Base-by-base conservation (phyloP, 2,329 filamentous ascomycete species). In the Didymella sp. region DNA sequence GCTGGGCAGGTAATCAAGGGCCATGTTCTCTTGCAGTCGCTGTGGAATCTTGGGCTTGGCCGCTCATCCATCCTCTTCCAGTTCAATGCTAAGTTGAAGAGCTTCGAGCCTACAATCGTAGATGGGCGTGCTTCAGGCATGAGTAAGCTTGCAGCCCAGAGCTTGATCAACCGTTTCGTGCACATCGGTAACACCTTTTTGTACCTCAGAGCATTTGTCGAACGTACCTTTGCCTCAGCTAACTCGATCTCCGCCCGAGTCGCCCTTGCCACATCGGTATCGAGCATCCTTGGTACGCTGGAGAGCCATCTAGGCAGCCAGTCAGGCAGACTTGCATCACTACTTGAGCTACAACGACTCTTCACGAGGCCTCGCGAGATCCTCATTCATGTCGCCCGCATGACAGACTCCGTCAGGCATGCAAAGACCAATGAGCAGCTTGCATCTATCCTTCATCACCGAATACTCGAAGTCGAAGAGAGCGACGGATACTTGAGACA, bases 61-160 rank as follows among this genome's bases (percentile, higher is more conserved):
- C 82, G 89, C 44, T 87, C 87, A 35, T 93, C 90, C 0, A 80
- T 89, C 1, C 82, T 95, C 30, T 95, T 91, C 72, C 70, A 75
- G 0, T 91, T 85, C 81, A 79, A 87, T 47, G 71, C 79, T 2
- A 77, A 79, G 2, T 79, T 80, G 25, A 76, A 75, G 22, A 77
- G 76, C 0, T 91, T 93, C 64, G 72, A 76, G 35, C 77, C 75
- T 35, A 72, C 73, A 4, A 70, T 83, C 31, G 65, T 74, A 4
- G 73, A 81, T 50, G 73, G 81, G 1, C 75, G 81, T 2, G 73
- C 84, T 27, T 81, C 81, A 2, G 85, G 85, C 2, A 69, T 80
- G 30, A 85, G 82, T 58, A 69, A 78, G n/a, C 58, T 67, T 21
- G 72, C 78, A 21, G 73, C 82, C 15, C 79, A 86, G 5, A 85